Base-by-base conservation (phyloP, 768 basidiomycete genomes). In the Dictyophora rubrovolvata region DNA sequence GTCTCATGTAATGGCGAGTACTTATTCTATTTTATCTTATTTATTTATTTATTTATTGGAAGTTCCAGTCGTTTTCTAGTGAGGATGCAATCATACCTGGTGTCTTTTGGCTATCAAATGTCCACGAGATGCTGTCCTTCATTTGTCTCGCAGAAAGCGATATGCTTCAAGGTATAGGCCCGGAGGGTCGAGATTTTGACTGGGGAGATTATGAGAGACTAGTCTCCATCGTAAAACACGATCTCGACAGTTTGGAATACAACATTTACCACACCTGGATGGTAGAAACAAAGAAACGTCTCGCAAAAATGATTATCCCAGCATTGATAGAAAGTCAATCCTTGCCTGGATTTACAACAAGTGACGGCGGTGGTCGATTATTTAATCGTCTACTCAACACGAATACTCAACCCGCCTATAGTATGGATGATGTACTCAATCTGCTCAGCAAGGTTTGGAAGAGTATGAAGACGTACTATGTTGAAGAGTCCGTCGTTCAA, bases 181-280 rank as follows among this genome's bases (percentile, higher is more conserved):
- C 95, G 1, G 94, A 93, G 47, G 87, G 93, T 5, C 87, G 94
- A 51, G 83, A 89, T 28, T 95, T 97, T 72, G 91, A 95, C 69
- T 98, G 95, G 95, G 82, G 86, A 61, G 90, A 93, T 70, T 99
- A 98, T 67, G 96, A 97, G 71, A 86, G 90, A 23, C 79, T 99
- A 18, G 94, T 99, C 16, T 86, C 87, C n/a, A 90, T 98, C 63
- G 96, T 98, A 71, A 97, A 96, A 71, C 95, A 98, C 68, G 96
- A 99, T 70, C 83, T 99, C 48, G 96, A 98, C 73, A 93, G 89
- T 62, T 77, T 99, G 68, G 95, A 99, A 74, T 98, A 97, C 78
- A 99, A 99, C 77, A 95, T 99, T 72, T 98, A 97, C 71, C 95
- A 97, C 71, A 97, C 95, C 0, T 97, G 93, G 90, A 98, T 99